phyloP scores from a whole-genome alignment of 2,329 filamentous ascomycete species.

The Pestalotiopsis fici region DNA sequence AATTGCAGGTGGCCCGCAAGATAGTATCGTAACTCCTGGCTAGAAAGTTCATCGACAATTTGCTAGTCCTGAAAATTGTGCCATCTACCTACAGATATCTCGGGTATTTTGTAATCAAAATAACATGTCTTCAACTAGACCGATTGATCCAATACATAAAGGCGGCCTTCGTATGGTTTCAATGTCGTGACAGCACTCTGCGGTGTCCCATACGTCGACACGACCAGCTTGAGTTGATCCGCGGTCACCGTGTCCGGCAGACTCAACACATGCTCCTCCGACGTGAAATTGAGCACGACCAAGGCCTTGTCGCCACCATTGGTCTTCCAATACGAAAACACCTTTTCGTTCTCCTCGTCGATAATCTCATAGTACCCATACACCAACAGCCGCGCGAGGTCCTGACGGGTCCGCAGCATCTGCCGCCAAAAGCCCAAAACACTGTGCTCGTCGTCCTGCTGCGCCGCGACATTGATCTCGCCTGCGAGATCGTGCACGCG shows the following conservation, averaged over 20 bases:
- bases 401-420: constrained; percentile 61
- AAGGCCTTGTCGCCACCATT: constrained; percentile 27
- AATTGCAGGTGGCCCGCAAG: too few relatives aligned
- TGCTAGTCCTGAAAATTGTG: too few relatives aligned
- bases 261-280: constrained; percentile 24
- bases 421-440: constrained; percentile 63
- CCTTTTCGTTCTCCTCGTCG: constrained; percentile 45
- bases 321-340: constrained; percentile 46
- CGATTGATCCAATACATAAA: background rate
- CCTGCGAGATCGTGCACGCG: constrained; percentile 63
- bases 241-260: background rate
- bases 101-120: too few relatives aligned
- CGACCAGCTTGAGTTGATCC: background rate
- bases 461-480: constrained; percentile 62
- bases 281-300: constrained; percentile 39
- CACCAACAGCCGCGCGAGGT: constrained; percentile 30
- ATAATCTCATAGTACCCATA: constrained; percentile 30
- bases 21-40: too few relatives aligned
- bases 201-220: background rate
- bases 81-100: too few relatives aligned
- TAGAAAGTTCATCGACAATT: too few relatives aligned
- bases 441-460: constrained; percentile 48
- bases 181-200: background rate
- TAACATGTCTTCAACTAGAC: background rate
- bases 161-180: background rate